Conservation (phyloP, 306 rosid species). For the Hippophae rhamnoides region DNA sequence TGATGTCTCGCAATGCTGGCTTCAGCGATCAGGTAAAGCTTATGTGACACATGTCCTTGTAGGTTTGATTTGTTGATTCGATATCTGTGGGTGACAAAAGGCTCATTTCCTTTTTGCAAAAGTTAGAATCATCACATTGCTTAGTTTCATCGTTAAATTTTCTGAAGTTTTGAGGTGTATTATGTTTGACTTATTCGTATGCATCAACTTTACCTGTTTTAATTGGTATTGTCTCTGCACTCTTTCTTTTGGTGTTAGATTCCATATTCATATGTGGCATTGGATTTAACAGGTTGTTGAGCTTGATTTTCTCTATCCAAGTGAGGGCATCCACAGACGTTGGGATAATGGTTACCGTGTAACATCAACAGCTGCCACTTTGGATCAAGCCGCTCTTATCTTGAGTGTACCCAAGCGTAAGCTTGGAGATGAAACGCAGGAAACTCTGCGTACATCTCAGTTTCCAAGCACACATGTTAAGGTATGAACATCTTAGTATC, state of each 20-base stretch:
- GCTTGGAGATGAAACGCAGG: slow-evolving; percentile 89
- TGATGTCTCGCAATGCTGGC: slow-evolving; percentile 96
- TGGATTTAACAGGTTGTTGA: slow-evolving; percentile 58
- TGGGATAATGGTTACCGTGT: slow-evolving; percentile 90
- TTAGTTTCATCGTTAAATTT: too few species aligned
- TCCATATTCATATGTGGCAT: neutral
- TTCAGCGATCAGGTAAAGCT: slow-evolving; percentile 77
- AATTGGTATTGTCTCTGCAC: neutral
- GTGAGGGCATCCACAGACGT: slow-evolving; percentile 95
- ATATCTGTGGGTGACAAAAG: neutral
- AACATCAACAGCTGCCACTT: slow-evolving; percentile 93
- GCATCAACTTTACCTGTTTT: too few species aligned
- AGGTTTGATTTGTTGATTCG: neutral
- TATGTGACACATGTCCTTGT: neutral
- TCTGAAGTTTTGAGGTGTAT: too few species aligned
- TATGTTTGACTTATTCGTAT: too few species aligned
- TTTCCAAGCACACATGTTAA: slow-evolving; percentile 92
- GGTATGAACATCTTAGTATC: slow-evolving; percentile 24
- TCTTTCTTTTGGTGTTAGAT: neutral
- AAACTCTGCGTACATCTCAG: slow-evolving; percentile 88
- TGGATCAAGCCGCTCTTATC: slow-evolving; percentile 95
- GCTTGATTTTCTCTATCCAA: slow-evolving; percentile 95
- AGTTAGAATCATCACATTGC: too few species aligned
- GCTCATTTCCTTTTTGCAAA: too few species aligned
- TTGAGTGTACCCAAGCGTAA: slow-evolving; percentile 82